Conservation (phyloP, 345 rosid genomes). For the Viola odorata region DNA sequence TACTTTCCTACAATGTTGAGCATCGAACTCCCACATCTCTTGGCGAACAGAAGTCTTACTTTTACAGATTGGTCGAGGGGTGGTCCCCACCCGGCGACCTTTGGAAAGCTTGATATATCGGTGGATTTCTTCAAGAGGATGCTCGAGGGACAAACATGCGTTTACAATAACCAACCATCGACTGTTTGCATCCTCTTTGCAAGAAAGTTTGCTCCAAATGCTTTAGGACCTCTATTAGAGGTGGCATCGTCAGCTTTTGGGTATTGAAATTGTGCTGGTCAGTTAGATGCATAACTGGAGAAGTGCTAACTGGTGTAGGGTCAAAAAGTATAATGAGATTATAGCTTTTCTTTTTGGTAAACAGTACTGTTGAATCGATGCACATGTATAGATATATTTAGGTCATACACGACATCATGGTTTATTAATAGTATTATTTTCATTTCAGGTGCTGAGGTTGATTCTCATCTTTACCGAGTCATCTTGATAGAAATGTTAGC, state of each 20-base stretch:
- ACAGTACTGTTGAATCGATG: constrained; percentile 2
- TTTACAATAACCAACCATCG: constrained; percentile 46
- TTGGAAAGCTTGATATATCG: constrained; percentile 49
- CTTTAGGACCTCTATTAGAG: constrained; percentile 55
- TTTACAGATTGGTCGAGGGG: constrained; percentile 94
- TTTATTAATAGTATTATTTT: not conserved
- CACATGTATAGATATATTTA: constrained; percentile 10
- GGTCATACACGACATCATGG: constrained; percentile 1
- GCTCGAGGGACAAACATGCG: constrained; percentile 38
- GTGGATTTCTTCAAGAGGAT: constrained; percentile 49
- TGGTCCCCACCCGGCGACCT: constrained; percentile 90
- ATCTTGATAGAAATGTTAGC: too few species aligned
- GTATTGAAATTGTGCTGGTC: constrained; percentile 20
- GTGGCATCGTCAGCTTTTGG: constrained; percentile 47
- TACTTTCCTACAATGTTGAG: constrained; percentile 84
- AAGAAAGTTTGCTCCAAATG: constrained; percentile 73
- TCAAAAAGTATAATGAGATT: not conserved
- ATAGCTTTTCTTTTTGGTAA: not conserved
- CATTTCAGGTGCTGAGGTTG: too few species aligned
- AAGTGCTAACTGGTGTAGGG: not conserved
- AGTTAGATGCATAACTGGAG: not conserved
- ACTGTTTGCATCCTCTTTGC: constrained; percentile 65
- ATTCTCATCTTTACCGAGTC: too few species aligned
- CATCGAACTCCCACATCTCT: constrained; percentile 44
- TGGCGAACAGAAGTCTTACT: constrained; percentile 72